A percentile compares a stretch with the other conserved stretches of the same genome.
Evolutionary conservation across 345 rosid genomes (phyloP).

Genomic region (Euphorbia peplus): DNA sequence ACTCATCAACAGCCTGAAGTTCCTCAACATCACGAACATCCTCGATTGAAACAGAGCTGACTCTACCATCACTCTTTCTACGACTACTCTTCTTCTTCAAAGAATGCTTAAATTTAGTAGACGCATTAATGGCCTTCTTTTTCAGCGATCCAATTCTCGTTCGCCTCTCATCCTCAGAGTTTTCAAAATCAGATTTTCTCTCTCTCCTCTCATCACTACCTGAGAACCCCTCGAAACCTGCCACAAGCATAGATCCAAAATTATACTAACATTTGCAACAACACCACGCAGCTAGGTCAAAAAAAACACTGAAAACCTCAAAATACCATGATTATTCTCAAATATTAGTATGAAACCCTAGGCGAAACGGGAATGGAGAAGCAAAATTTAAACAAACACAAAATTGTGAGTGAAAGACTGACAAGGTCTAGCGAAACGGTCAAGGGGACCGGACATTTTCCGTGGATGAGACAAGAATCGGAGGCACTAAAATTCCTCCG

Average conservation of each 20-base stretch:
- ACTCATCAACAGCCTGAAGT: slow-evolving; percentile 79
- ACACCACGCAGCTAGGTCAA: background rate
- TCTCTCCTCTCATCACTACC: slow-evolving; percentile 92
- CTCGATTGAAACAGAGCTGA: slow-evolving; percentile 97
- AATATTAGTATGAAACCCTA: slow-evolving; percentile 32
- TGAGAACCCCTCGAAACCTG: slow-evolving; percentile 92
- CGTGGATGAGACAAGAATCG: slow-evolving; percentile 9
- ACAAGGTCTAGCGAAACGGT: slow-evolving; percentile 95
- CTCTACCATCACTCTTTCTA: slow-evolving; percentile 79
- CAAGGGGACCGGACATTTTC: slow-evolving; percentile 91
- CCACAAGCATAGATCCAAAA: background rate
- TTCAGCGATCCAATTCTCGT: slow-evolving; percentile 89
- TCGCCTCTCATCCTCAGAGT: slow-evolving; percentile 96
- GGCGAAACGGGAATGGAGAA: background rate
- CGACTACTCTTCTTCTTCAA: slow-evolving; percentile 79
- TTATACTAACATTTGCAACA: background rate
- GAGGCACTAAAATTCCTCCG: background rate
- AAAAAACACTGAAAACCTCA: background rate
- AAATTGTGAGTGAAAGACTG: slow-evolving; percentile 34
- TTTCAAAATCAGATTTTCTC: slow-evolving; percentile 93
- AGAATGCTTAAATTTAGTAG: slow-evolving; percentile 85
- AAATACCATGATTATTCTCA: background rate
- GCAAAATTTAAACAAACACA: background rate
- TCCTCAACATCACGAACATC: slow-evolving; percentile 91
- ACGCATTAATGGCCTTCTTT: slow-evolving; percentile 91